phyloP scores from a whole-genome alignment of 352 stramenopile species.

The Phytopythium mirpurense region DNA sequence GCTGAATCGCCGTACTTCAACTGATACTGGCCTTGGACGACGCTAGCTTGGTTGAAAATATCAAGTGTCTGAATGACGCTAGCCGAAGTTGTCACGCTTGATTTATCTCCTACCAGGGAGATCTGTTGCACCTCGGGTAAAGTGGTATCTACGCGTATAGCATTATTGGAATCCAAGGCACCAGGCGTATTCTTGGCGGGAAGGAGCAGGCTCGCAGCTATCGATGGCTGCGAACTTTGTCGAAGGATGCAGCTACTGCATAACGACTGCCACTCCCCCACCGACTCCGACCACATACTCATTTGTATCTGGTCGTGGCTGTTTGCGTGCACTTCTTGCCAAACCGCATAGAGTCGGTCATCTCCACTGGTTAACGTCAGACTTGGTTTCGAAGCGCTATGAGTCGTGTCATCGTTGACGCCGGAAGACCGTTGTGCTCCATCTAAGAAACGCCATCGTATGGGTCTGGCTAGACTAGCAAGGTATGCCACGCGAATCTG shows the following conservation, averaged over 20 bases:
- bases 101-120: constrained; percentile 28
- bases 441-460: constrained; percentile 40
- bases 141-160: constrained; percentile 52
- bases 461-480: neutral
- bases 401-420: constrained; percentile 34
- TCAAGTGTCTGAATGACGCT: constrained; percentile 50
- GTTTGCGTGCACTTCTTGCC: constrained; percentile 38
- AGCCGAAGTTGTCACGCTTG: constrained; percentile 23
- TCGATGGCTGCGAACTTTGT: constrained; percentile 24
- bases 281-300: constrained; percentile 11
- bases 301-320: constrained; percentile 29
- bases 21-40: constrained; percentile 49
- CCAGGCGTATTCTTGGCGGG: constrained; percentile 38
- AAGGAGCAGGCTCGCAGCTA: constrained; percentile 37
- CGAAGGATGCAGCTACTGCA: constrained; percentile 42
- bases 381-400: constrained; percentile 22
- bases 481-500: constrained; percentile 45
- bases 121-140: constrained; percentile 27
- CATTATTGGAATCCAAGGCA: constrained; percentile 44
- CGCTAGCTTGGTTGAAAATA: constrained; percentile 39
- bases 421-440: constrained; percentile 22
- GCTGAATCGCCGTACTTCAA: constrained; percentile 35
- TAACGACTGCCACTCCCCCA: constrained; percentile 44
- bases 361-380: constrained; percentile 10
- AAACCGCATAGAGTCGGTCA: constrained; percentile 26